Conservation (phyloP, 805 yeast species). For the Cyberlindnera bimundalis region DNA sequence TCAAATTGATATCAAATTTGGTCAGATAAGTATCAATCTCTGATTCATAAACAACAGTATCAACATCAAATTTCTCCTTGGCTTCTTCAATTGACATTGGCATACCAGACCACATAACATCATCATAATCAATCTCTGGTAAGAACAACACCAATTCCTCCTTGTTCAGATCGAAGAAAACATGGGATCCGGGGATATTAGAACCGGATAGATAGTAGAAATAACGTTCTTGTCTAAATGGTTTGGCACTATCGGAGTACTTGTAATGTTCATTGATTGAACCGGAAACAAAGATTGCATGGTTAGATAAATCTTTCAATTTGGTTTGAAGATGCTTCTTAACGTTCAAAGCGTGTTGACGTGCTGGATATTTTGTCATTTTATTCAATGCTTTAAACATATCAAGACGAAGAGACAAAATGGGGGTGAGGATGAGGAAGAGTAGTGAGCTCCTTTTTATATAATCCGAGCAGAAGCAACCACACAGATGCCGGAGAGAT, state of each 20-base stretch:
- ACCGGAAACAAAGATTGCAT: slow-evolving; percentile 58
- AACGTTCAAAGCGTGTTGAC: slow-evolving; percentile 62
- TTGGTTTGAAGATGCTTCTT: slow-evolving; percentile 34
- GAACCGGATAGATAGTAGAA: slow-evolving; percentile 86
- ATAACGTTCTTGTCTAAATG: slow-evolving; percentile 86
- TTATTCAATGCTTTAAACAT: slow-evolving; percentile 13
- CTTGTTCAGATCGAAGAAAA: slow-evolving; percentile 49
- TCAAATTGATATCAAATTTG: slow-evolving; percentile 34
- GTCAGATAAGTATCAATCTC: slow-evolving; percentile 39
- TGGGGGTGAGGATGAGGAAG: too few relatives aligned
- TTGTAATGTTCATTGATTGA: slow-evolving; percentile 56
- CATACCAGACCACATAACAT: slow-evolving; percentile 94
- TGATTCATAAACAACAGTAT: slow-evolving; percentile 64
- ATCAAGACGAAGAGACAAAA: too few relatives aligned
- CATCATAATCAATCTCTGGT: slow-evolving; percentile 83
- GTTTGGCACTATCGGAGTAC: slow-evolving; percentile 75
- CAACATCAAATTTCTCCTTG: slow-evolving; percentile 65
- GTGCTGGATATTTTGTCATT: slow-evolving; percentile 73
- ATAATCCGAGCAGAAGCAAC: too few relatives aligned
- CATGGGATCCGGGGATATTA: slow-evolving; percentile 71
- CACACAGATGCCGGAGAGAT: too few relatives aligned
- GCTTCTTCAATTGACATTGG: slow-evolving; percentile 75
- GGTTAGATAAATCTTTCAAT: slow-evolving; percentile 25
- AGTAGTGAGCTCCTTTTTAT: neutral
- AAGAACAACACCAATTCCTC: slow-evolving; percentile 69